Percentiles rank a stretch among this genome's conserved stretches.
These are phyloP conservation scores for Hypocreales sp. DNA, from an alignment of 2,329 filamentous ascomycete genomes.

Conservation along the genomic window DNA sequence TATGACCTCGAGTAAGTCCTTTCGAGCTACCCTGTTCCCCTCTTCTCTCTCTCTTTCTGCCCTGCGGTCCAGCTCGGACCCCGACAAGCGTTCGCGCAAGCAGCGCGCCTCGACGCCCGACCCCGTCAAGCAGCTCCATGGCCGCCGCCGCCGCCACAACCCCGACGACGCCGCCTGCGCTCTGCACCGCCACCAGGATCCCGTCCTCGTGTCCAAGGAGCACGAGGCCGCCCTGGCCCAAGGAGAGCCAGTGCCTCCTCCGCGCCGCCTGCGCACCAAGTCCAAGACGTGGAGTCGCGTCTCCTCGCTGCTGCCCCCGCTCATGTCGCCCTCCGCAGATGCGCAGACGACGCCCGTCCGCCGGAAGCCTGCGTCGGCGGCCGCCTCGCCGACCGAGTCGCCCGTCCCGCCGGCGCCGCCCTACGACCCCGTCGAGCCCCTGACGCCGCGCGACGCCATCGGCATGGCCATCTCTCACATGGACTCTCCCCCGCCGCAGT, in stretches of 20 bases:
- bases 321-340: constrained; percentile 19
- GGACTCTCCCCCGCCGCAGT: neutral
- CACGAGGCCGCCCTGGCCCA: too few relatives aligned
- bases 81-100: constrained; percentile 5
- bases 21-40: constrained; percentile 20
- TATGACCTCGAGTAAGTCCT: constrained; percentile 31
- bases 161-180: neutral
- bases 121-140: too few relatives aligned
- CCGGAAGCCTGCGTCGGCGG: constrained; percentile 10
- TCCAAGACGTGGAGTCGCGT: constrained; percentile 21
- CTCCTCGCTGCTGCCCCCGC: constrained; percentile 20
- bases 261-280: constrained; percentile 11
- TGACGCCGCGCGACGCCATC: too few relatives aligned
- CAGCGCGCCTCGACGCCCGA: too few relatives aligned
- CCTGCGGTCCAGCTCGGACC: constrained; percentile 13
- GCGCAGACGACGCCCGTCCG: constrained; percentile 7
- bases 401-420: constrained; percentile 10
- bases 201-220: neutral
- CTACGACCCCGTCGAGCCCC: neutral
- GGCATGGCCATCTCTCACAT: too few relatives aligned
- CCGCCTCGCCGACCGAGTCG: constrained; percentile 4
- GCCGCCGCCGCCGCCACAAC: neutral
- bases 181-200: neutral
- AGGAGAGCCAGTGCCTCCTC: constrained; percentile 8
- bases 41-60: constrained; percentile 20